phyloP scores from a whole-genome alignment of 768 basidiomycete species.

The Leccinum longicurvipes region DNA sequence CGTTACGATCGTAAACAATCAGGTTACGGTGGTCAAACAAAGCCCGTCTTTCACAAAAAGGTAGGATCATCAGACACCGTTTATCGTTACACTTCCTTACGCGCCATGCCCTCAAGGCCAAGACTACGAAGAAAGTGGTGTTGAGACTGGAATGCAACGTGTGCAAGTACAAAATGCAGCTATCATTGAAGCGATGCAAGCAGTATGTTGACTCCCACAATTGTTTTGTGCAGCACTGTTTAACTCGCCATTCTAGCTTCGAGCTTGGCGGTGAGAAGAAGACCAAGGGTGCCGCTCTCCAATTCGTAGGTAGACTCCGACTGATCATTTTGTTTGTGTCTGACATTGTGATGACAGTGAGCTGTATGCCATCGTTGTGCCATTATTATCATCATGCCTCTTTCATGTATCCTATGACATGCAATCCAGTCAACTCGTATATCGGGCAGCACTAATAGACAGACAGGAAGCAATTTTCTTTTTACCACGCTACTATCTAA shows the following conservation, averaged over 20 bases:
- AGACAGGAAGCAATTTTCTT: no score
- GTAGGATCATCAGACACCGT: constrained; percentile 23
- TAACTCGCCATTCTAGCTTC: constrained; percentile 55
- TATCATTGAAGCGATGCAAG: constrained; percentile 98
- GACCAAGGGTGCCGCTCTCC: constrained; percentile 95
- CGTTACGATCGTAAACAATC: constrained; percentile 99
- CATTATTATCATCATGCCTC: no score
- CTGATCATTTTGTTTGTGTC: background rate
- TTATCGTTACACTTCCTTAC: background rate
- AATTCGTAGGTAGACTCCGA: constrained; percentile 65
- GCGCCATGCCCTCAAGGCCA: constrained; percentile 53
- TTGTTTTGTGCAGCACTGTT: background rate
- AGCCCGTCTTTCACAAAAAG: constrained; percentile 99
- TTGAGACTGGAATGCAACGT: constrained; percentile 95
- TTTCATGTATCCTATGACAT: background rate
- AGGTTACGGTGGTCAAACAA: constrained; percentile 99
- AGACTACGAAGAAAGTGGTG: constrained; percentile 99
- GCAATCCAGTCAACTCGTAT: no score
- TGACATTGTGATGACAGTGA: constrained; percentile 20
- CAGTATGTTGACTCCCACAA: constrained; percentile 58
- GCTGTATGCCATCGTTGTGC: constrained; percentile 6
- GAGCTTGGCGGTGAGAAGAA: constrained; percentile 99
- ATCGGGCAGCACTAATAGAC: no score
- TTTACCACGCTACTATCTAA: no score
- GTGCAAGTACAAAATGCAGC: constrained; percentile 98